Conservation (phyloP, 192 early-diverging fungal genomes). For the Phycomyces nitens region DNA sequence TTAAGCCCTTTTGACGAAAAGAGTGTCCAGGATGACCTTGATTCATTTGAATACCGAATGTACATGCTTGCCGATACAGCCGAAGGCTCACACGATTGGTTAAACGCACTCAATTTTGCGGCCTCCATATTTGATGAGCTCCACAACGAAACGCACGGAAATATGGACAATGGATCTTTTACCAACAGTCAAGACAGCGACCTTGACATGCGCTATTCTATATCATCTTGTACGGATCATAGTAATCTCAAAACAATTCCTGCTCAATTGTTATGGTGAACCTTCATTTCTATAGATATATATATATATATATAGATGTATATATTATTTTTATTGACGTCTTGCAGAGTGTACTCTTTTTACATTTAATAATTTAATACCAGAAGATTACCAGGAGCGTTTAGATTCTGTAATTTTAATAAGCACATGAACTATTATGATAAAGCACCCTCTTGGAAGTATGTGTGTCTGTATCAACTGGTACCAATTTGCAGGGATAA, state of each 20-base stretch:
- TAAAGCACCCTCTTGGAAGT: too few species aligned
- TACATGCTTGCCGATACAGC: conserved; percentile 26
- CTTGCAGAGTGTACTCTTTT: too few species aligned
- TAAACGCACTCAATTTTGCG: conserved; percentile 21
- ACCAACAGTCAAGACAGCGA: background rate
- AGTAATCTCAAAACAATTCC: background rate
- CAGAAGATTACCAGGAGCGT: too few species aligned
- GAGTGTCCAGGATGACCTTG: background rate
- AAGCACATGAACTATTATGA: too few species aligned
- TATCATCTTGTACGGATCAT: background rate
- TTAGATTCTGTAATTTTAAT: too few species aligned
- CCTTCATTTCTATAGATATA: background rate
- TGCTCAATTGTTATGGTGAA: background rate
- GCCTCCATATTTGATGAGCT: conserved; percentile 24
- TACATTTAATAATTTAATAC: too few species aligned
- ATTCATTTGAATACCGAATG: conserved; percentile 27
- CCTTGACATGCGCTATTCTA: background rate
- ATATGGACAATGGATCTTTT: background rate
- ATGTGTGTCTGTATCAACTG: too few species aligned
- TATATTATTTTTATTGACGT: too few species aligned
- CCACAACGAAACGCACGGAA: background rate
- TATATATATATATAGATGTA: too few species aligned
- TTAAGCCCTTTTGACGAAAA: background rate
- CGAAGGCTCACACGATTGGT: conserved; percentile 20
- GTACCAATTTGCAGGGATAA: too few species aligned